Conservation (phyloP, 192 early-diverging fungal genomes). For the Dissophora globulifera region DNA sequence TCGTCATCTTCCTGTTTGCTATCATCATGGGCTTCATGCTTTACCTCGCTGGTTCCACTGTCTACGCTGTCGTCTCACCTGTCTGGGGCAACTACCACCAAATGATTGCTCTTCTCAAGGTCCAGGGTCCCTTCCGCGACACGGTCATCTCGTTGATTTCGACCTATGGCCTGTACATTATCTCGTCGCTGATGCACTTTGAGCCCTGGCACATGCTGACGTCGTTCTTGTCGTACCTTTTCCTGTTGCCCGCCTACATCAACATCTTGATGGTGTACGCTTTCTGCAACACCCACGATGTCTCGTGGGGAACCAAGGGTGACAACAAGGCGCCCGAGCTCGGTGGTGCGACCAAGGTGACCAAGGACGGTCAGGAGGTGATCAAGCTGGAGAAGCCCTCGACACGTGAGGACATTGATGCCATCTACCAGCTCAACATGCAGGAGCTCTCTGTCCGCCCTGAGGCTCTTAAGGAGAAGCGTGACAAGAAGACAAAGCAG, state of each 20-base stretch:
- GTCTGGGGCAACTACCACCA: conserved; percentile 32
- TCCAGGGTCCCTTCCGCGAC: conserved; percentile 72
- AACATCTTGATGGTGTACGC: conserved; percentile 96
- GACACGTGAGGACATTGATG: conserved; percentile 83
- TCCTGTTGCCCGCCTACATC: conserved; percentile 87
- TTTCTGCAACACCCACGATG: conserved; percentile 95
- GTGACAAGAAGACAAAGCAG: conserved; percentile 83
- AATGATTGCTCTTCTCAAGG: conserved; percentile 52
- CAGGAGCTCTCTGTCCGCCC: conserved; percentile 61
- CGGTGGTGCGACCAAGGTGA: conserved; percentile 74
- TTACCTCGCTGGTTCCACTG: conserved; percentile 73
- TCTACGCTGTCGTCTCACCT: conserved; percentile 11
- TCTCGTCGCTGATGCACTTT: conserved; percentile 81
- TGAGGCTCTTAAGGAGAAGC: conserved; percentile 65
- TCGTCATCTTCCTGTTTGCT: conserved; percentile 79
- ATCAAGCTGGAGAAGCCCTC: conserved; percentile 81
- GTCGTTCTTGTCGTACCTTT: conserved; percentile 87
- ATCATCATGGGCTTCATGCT: conserved; percentile 87
- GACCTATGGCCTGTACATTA: conserved; percentile 86
- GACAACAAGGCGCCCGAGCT: conserved; percentile 76
- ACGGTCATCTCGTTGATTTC: conserved; percentile 81
- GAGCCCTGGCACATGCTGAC: conserved; percentile 95
- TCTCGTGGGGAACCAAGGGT: conserved; percentile 96
- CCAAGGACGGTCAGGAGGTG: conserved; percentile 76
- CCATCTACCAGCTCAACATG: conserved; percentile 84